Percentiles rank a stretch among this genome's conserved stretches.
These are phyloP conservation scores for Pyrus hybrid DNA, from an alignment of 331 rosid genomes.

Conservation along the genomic window DNA sequence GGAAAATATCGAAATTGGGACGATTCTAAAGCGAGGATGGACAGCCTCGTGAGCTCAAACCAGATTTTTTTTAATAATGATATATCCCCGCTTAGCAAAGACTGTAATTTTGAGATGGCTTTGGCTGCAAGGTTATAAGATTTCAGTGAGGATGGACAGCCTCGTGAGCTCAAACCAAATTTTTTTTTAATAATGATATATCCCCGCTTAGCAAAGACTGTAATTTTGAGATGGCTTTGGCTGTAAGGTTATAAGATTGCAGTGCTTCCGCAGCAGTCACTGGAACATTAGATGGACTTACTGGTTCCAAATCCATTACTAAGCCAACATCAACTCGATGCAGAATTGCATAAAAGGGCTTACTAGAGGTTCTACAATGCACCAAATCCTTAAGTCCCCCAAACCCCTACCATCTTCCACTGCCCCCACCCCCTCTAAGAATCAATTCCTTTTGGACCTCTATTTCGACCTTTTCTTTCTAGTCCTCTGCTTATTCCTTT, in stretches of 20 bases:
- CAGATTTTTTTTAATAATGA: conserved; percentile 1
- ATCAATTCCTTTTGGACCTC: no score
- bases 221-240: conserved; percentile 40
- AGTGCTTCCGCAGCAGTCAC: conserved; percentile 33
- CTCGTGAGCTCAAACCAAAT: no score
- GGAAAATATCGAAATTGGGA: no score
- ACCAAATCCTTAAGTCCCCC: background rate
- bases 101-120: conserved; percentile 36
- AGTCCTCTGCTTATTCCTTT: no score
- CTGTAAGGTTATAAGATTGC: conserved; percentile 41
- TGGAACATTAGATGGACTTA: conserved; percentile 32
- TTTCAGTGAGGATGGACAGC: no score
- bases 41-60: no score
- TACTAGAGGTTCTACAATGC: conserved; percentile 32
- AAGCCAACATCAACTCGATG: conserved; percentile 34
- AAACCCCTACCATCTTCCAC: no score
- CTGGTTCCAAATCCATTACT: conserved; percentile 36
- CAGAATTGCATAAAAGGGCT: conserved; percentile 42
- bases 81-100: conserved; percentile 32
- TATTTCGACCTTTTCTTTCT: no score
- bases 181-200: conserved; percentile 12
- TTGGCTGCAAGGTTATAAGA: conserved; percentile 44
- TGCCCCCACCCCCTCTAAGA: no score
- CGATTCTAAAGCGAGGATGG: no score
- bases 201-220: conserved; percentile 32